Conservation (phyloP, 1,284 basidiomycete species). For the Sporisorium scitamineum region DNA sequence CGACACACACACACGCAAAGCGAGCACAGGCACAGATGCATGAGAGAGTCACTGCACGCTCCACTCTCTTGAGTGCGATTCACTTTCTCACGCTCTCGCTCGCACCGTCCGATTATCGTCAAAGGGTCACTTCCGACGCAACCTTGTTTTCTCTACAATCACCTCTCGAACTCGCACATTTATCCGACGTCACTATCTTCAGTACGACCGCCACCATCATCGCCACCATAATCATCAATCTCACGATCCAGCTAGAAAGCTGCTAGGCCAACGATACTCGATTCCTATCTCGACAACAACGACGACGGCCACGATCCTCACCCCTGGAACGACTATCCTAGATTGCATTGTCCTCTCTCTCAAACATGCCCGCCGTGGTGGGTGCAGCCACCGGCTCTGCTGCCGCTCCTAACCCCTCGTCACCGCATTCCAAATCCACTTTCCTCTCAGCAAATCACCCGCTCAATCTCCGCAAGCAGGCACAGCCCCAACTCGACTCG, state of each 20-base stretch:
- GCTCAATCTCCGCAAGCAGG: constrained; percentile 63
- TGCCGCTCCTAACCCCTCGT: background rate
- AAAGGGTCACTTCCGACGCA: background rate
- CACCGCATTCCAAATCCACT: constrained; percentile 16
- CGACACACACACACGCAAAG: too few relatives aligned
- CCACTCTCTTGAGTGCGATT: background rate
- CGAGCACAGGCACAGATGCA: background rate
- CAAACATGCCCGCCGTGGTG: constrained; percentile 37
- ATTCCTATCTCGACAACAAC: background rate
- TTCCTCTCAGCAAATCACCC: constrained; percentile 64
- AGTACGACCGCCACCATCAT: too few relatives aligned
- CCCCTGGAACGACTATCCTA: background rate
- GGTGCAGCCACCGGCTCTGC: constrained; percentile 14
- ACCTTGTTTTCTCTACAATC: background rate
- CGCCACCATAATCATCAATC: background rate
- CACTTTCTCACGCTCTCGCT: background rate
- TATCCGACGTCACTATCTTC: background rate
- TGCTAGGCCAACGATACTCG: background rate
- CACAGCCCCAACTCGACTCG: constrained; percentile 59
- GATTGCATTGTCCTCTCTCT: background rate
- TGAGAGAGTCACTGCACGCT: background rate
- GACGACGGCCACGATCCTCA: background rate
- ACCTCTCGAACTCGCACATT: background rate
- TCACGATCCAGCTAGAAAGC: background rate
- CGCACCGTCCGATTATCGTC: background rate